These are phyloP conservation scores for Biscutella auriculata DNA, from an alignment of 441 rosid genomes.

Conservation along the genomic window DNA sequence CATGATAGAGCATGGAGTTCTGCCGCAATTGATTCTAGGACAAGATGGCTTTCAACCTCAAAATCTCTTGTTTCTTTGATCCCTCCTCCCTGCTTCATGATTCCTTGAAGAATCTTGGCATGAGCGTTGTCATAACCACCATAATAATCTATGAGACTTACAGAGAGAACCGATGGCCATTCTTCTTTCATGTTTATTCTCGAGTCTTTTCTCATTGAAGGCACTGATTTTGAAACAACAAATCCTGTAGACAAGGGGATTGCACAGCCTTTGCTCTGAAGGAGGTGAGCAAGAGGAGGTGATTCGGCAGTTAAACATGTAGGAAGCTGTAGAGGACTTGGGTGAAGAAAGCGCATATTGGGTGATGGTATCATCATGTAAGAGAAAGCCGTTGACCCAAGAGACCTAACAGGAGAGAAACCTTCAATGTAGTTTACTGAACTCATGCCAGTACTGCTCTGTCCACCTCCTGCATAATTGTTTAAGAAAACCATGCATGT, in stretches of 20 bases:
- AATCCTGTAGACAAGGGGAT: conserved; percentile 86
- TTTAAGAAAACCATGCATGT: neutral
- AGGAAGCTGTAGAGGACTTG: conserved; percentile 88
- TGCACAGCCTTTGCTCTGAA: conserved; percentile 91
- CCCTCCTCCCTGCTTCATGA: conserved; percentile 52
- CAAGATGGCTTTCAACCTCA: conserved; percentile 67
- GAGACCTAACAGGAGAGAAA: conserved; percentile 84
- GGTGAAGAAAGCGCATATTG: conserved; percentile 90
- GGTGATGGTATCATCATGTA: conserved; percentile 92
- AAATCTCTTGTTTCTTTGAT: conserved; percentile 59
- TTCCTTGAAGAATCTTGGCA: conserved; percentile 42
- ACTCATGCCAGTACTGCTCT: conserved; percentile 35
- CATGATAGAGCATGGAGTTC: conserved; percentile 97
- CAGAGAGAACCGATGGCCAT: conserved; percentile 92
- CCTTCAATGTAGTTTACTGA: conserved; percentile 69
- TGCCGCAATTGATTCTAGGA: conserved; percentile 75
- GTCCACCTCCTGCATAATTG: conserved; percentile 48
- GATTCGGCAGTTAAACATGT: conserved; percentile 97
- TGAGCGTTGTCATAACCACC: conserved; percentile 49
- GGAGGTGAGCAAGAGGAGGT: conserved; percentile 98
- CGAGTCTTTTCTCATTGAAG: conserved; percentile 75
- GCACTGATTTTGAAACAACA: conserved; percentile 88
- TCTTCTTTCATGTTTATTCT: conserved; percentile 65
- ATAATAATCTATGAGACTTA: conserved; percentile 80
- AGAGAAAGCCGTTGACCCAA: conserved; percentile 76